These are phyloP conservation scores for Lycium ferocissimum DNA, from an alignment of 257 asterid genomes.

Conservation along the genomic window DNA sequence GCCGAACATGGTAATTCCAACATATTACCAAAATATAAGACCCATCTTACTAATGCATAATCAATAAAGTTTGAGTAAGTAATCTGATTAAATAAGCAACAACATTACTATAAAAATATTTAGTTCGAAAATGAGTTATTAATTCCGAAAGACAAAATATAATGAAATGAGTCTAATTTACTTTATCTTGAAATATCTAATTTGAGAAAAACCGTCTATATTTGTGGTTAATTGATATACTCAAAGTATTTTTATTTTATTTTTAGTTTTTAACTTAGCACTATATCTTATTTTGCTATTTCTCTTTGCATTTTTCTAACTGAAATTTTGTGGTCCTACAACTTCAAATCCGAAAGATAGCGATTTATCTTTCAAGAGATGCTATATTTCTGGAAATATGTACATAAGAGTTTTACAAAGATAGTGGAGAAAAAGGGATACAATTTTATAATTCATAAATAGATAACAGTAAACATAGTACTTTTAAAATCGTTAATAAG, in stretches of 20 bases:
- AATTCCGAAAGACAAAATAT: background rate
- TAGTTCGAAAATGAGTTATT: background rate
- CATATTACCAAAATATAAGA: background rate
- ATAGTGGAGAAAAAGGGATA: background rate
- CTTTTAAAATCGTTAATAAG: background rate
- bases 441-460: too few species aligned
- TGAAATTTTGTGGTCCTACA: background rate
- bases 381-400: too few species aligned
- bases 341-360: background rate
- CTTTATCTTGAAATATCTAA: background rate
- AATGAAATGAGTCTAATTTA: background rate
- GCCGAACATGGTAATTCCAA: background rate
- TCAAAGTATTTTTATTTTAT: background rate
- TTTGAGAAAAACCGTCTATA: background rate
- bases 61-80: background rate
- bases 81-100: background rate
- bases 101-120: background rate
- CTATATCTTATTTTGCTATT: background rate
- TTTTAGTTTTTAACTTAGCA: background rate
- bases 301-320: background rate
- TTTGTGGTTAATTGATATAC: background rate
- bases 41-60: background rate
- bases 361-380: background rate
- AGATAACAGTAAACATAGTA: background rate
- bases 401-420: background rate